These are phyloP conservation scores for Apiotrichum domesticum DNA, from an alignment of 1,284 basidiomycete species.

Conservation along the genomic window DNA sequence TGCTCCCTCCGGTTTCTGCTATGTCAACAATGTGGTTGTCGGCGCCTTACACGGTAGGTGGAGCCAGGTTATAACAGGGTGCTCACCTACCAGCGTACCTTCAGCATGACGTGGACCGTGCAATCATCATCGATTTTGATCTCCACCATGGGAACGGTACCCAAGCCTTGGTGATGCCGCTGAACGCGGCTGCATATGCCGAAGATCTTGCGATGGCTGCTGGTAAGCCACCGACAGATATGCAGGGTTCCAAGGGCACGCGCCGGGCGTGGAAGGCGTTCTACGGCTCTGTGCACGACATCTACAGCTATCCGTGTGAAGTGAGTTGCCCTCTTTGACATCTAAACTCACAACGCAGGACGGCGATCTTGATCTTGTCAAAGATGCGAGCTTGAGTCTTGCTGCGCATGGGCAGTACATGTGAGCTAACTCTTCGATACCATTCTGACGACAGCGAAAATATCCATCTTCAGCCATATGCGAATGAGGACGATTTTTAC, in stretches of 20 bases:
- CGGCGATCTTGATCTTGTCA: conserved; percentile 67
- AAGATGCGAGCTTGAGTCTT: conserved; percentile 76
- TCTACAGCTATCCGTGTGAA: conserved; percentile 85
- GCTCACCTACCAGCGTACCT: conserved; percentile 60
- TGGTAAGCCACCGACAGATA: conserved; percentile 39
- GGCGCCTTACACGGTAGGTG: conserved; percentile 76
- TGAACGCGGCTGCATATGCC: conserved; percentile 79
- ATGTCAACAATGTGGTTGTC: conserved; percentile 87
- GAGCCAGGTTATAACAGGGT: too few relatives aligned
- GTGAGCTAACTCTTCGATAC: conserved; percentile 23
- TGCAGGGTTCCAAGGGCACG: conserved; percentile 41
- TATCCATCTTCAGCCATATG: conserved; percentile 76
- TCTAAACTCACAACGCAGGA: conserved; percentile 53
- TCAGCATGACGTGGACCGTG: conserved; percentile 67
- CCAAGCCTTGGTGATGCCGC: conserved; percentile 81
- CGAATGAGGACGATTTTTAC: conserved; percentile 70
- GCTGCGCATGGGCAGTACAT: conserved; percentile 84
- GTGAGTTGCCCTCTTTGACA: conserved; percentile 44
- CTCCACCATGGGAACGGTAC: conserved; percentile 94
- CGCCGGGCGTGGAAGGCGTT: conserved; percentile 62
- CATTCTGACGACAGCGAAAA: conserved; percentile 55
- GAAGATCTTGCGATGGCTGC: conserved; percentile 55
- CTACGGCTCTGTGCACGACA: conserved; percentile 86
- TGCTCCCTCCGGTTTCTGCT: conserved; percentile 83
- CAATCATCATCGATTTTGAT: conserved; percentile 89